Percentiles rank a stretch among this genome's conserved stretches.
These are phyloP conservation scores for Mallotus nudiflorus DNA, from an alignment of 345 rosid species.

Conservation along the genomic window DNA sequence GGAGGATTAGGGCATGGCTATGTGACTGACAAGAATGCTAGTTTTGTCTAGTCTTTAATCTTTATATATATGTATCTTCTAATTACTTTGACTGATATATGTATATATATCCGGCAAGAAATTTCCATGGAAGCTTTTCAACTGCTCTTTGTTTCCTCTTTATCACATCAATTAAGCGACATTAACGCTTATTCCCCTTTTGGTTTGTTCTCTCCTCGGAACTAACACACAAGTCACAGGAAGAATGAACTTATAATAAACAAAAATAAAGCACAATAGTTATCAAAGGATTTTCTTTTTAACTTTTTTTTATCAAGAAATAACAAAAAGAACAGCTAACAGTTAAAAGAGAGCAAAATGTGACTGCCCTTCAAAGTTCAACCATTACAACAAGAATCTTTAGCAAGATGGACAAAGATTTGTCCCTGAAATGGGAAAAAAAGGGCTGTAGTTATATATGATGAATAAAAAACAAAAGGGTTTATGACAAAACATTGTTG, in stretches of 20 bases:
- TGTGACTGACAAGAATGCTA: conserved; percentile 39
- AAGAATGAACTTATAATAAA: conserved; percentile 16
- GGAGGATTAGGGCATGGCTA: conserved; percentile 25
- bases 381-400: conserved; percentile 35
- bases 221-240: conserved; percentile 37
- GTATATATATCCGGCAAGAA: conserved; percentile 62
- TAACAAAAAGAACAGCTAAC: background rate
- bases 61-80: conserved; percentile 21
- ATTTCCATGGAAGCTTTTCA: conserved; percentile 63
- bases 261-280: conserved; percentile 10
- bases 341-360: conserved; percentile 24
- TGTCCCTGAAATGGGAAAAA: conserved; percentile 17
- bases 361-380: conserved; percentile 30
- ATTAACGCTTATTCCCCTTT: conserved; percentile 51
- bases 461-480: background rate
- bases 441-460: background rate
- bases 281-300: too few relatives aligned
- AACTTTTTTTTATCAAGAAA: too few relatives aligned
- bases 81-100: conserved; percentile 28
- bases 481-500: background rate
- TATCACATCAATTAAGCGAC: conserved; percentile 63
- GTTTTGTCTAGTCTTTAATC: conserved; percentile 35
- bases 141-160: conserved; percentile 74
- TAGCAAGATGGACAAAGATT: conserved; percentile 23
- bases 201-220: conserved; percentile 45